Evolutionary conservation across 1,284 basidiomycete genomes (phyloP), one percentile per base, ranked within the genome.

Genomic region (Ustilago curta): DNA sequence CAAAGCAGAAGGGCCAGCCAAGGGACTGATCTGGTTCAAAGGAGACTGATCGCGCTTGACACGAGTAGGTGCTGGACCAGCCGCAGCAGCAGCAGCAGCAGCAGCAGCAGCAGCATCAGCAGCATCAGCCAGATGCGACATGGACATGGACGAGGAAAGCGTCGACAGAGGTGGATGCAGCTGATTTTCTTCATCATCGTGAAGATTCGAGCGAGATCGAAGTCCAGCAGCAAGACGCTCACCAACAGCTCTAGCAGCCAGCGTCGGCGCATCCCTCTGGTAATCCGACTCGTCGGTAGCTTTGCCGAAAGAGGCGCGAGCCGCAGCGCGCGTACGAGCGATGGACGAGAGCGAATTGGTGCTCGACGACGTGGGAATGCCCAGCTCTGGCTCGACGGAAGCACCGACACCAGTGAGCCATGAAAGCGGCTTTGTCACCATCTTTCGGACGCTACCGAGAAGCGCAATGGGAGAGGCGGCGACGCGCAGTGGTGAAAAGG

Each of bases 391-490:
- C 48, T 71, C 59, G 16, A 70, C 57, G 2, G 62, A 51, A 7
- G 67, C 44, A 11, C 59, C 50, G 16, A 63, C 73, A 32, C 64
- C 48, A 11, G 69, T 67, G 39, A 79, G 63, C 77, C 77, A 79
- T 5, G 73, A 67, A 14, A 79, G 42, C 8, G 77, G 77, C 45
- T 63, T 72, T 52, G 77, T 43, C 27, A 79, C 71, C 57, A 70
- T 76, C 48, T 78, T 73, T 25, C 71, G 60, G 8, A 79, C 66
- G 50, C 76, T 78, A 12, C 71, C 70, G 37, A 79, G 58, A 43
- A 79, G 43, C 12, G 73, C 73, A 31, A 71, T 60, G 44, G 73
- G 73, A 3, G 73, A 63, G 21, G 72, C 67, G n/a, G 73, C 68
- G 4, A 59, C 71, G 18, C 73, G 63, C 25, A 76, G 51, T 19